A percentile compares a stretch with the other conserved stretches of the same genome.
Evolutionary conservation across 208 protist genomes (phyloP).

Genomic region (Leishmania arabica): DNA sequence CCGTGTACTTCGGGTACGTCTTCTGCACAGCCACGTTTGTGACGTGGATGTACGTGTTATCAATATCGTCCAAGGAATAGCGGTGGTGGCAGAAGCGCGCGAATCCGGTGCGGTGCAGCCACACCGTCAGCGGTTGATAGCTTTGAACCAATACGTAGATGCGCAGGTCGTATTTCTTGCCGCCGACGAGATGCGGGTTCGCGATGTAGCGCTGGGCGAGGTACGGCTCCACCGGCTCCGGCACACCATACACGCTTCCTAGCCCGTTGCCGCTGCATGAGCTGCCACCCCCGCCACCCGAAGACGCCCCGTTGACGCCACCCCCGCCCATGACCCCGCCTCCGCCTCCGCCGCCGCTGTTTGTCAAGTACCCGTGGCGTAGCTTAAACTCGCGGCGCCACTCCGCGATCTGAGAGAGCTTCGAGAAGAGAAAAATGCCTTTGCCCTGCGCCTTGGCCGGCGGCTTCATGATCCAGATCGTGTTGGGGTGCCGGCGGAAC

Average conservation of each 20-base stretch:
- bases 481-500: constrained; percentile 90
- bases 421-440: constrained; percentile 97
- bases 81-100: constrained; percentile 93
- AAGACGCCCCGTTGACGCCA: neutral
- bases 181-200: constrained; percentile 91
- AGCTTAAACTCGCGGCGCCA: constrained; percentile 92
- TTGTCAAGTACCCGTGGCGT: constrained; percentile 44
- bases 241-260: constrained; percentile 32
- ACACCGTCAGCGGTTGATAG: constrained; percentile 89
- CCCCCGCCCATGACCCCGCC: neutral
- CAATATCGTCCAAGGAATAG: constrained; percentile 91
- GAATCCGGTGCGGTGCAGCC: constrained; percentile 92
- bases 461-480: constrained; percentile 98
- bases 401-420: constrained; percentile 94
- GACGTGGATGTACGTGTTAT: constrained; percentile 95
- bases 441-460: constrained; percentile 96
- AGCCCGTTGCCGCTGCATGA: constrained; percentile 2
- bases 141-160: constrained; percentile 92
- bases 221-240: constrained; percentile 78
- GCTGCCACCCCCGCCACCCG: neutral
- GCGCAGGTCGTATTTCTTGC: constrained; percentile 95
- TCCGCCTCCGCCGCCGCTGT: constrained; percentile 16
- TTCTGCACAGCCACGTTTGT: constrained; percentile 98
- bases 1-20: constrained; percentile 92
- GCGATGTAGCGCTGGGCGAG: constrained; percentile 91